Evolutionary conservation across 495 filamentous ascomycete genomes (phyloP), one percentile per base, ranked within the genome.

Genomic region (Umbilicaria muhlenbergii): DNA sequence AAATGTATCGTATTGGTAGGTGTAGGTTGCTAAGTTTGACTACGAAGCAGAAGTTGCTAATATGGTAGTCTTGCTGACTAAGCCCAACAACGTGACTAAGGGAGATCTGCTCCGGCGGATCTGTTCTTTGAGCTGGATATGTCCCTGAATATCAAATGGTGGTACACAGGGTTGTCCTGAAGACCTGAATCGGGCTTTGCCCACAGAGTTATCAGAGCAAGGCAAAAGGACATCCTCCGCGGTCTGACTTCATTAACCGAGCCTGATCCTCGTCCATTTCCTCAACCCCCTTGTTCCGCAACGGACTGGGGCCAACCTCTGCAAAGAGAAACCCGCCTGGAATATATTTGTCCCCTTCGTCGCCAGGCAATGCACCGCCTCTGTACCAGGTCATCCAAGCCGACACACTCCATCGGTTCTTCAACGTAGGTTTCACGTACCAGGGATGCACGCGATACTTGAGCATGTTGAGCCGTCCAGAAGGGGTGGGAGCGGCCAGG

Each of bases 391-490:
- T 62, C 12, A 71, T 38, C 68, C 63, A 75, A 1, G 73, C 76
- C 3, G 38, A 39, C 1, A 68, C 73, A 0, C 73, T 70, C 71
- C 73, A 81, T 16, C 75, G 67, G 42, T 71, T 72, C 69, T 66
- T 72, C 19, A 83, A 53, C 0, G 72, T 77, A 0, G 77, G 68
- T 35, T 73, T 70, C 31, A 75, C 63, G 50, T 83, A 82, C 46
- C 68, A 81, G 0, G 78, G 43, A 21, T 51, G 39, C 15, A 44
- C n/a, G 59, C 42, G 0, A 55, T 68, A 42, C 70, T 52, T 40
- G 68, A 55, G 39, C 71, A 69, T 4, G 69, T 28, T 3, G 4
- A 28, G 24, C 24, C 24, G 3, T 28, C 24, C 24, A 10, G 24
- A 28, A 10, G 24, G 24, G 24, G 24, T 47, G 51, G 16, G 63